Evolutionary conservation across 306 rosid genomes (phyloP), one percentile per base, ranked within the genome.

Genomic region (Begonia masoniana): DNA sequence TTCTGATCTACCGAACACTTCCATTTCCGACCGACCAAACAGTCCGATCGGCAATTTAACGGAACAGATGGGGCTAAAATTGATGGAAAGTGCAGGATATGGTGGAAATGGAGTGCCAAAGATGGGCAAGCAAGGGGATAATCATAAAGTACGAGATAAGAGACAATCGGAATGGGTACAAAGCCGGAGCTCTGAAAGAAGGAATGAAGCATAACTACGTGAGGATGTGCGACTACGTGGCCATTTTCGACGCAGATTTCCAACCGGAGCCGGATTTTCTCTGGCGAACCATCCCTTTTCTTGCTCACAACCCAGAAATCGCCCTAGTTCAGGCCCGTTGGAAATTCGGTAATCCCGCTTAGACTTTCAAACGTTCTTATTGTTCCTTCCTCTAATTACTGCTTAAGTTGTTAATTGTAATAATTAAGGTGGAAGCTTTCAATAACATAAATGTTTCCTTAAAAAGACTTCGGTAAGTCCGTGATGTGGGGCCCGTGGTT

Each of bases 191-290:
- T 3, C 69, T 88, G 2, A 88, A 76, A 36, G 93, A 88, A 39
- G 97, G 97, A 24, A 70, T 88, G 84, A 88, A 82, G 11, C 86
- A 62, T 2, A 73, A 72, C 64, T 84, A 88, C 56, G 95, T 71
- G 13, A 76, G 71, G 10, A 58, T 65, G 11, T 88, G 97, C 54
- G 97, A 88, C 51, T 82, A 67, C 48, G 93, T 88, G 0, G 86
- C 80, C 21, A 82, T 88, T 21, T 84, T 88, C 59, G 97, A 88
- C 42, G 97, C 97, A 0, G 97, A 88, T 71, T 88, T 88, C 52
- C 97, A 84, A 54, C 97, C 97, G 0, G 81, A 88, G 43, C 66
- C 95, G 3, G 84, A 84, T 65, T 88, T 75, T 41, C 74, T 88
- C 0, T 74, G 82, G 66, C 88, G 86, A 21, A 77, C 93, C 55